Base-by-base conservation (phyloP, 2,329 filamentous ascomycete genomes). In the Pezizomycotina sp. region DNA sequence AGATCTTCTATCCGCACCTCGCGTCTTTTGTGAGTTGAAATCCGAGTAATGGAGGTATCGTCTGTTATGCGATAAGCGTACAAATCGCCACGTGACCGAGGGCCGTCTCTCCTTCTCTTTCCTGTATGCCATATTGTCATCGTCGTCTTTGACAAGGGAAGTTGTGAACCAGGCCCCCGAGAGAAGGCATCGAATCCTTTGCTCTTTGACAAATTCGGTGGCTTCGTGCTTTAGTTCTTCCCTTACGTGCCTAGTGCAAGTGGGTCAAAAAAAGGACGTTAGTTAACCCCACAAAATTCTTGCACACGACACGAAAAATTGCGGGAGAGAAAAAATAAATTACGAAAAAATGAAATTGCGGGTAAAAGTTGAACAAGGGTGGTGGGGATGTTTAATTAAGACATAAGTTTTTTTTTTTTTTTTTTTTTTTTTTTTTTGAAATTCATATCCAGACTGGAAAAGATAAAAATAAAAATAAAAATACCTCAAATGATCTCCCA, bases 131-230 rank as follows among this genome's bases (percentile, higher is more conserved):
- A 25, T 34, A 12, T 44, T 37, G 4, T 26, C 37, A 19, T 37
- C 36, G 28, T 44, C 41, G n/a, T n/a, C n/a, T n/a, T n/a, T n/a
- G n/a, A n/a, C n/a, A n/a, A n/a, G n/a, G n/a, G n/a, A n/a, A 51
- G 60, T 46, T 58, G 57, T 52, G 57, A 95, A 98, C 89, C 89
- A 98, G 6, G 78, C 74, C 5, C 89, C 89, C 48, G 81, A 69
- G 3, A 95, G 67, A 24, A 98, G 63, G 54, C 84, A 93, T 35
- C 89, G 70, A 43, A 95, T 79, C 23, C 89, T 74, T 57, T 98
- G 89, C 60, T 98, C 89, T 58, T 92, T 93, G 58, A 95, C 80
- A 53, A 98, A 98, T 52, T 92, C 81, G 35, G 93, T 61, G 7
- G 86, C 83, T 57, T 98, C 89, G 51, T 86, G 74, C 49, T 81